A percentile compares a stretch with the other conserved stretches of the same genome.
These are phyloP conservation scores for Fusarium sambucinum DNA, from an alignment of 2,329 filamentous ascomycete species.

Conservation along the genomic window DNA sequence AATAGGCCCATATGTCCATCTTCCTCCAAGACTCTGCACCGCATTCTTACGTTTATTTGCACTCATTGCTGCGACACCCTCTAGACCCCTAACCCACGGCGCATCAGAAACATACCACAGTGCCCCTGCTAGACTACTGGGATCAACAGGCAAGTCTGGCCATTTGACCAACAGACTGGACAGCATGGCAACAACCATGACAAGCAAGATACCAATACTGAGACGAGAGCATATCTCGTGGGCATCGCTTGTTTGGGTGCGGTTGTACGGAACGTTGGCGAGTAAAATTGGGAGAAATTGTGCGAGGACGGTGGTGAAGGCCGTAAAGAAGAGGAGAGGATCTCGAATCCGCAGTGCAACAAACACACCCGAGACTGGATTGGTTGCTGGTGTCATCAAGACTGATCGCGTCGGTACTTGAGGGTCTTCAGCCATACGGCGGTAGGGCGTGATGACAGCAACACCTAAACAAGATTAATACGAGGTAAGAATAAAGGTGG, in stretches of 20 bases:
- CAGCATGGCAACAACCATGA: slow-evolving; percentile 58
- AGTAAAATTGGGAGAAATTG: slow-evolving; percentile 63
- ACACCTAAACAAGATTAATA: slow-evolving; percentile 47
- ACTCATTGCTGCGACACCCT: slow-evolving; percentile 36
- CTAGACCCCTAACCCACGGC: slow-evolving; percentile 32
- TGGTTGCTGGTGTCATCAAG: slow-evolving; percentile 57
- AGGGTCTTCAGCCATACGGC: slow-evolving; percentile 52
- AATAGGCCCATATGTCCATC: slow-evolving; percentile 39
- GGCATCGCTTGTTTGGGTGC: slow-evolving; percentile 54
- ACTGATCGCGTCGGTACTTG: slow-evolving; percentile 54
- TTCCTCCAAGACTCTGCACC: slow-evolving; percentile 30
- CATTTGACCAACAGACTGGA: slow-evolving; percentile 56
- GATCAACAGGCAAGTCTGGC: slow-evolving; percentile 60
- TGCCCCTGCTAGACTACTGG: slow-evolving; percentile 58
- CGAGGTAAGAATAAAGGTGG: rapidly evolving
- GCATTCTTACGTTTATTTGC: slow-evolving; percentile 21
- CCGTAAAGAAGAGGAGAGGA: slow-evolving; percentile 55
- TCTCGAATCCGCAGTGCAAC: slow-evolving; percentile 48
- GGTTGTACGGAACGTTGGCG: slow-evolving; percentile 61
- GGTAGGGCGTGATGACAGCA: slow-evolving; percentile 58
- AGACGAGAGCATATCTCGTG: slow-evolving; percentile 58
- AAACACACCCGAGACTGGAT: slow-evolving; percentile 59
- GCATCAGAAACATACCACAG: slow-evolving; percentile 56
- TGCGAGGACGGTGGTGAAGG: slow-evolving; percentile 58
- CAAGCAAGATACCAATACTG: slow-evolving; percentile 53